phyloP scores from a whole-genome alignment of 1,139 yeast species.

The Candida tropicalis region DNA sequence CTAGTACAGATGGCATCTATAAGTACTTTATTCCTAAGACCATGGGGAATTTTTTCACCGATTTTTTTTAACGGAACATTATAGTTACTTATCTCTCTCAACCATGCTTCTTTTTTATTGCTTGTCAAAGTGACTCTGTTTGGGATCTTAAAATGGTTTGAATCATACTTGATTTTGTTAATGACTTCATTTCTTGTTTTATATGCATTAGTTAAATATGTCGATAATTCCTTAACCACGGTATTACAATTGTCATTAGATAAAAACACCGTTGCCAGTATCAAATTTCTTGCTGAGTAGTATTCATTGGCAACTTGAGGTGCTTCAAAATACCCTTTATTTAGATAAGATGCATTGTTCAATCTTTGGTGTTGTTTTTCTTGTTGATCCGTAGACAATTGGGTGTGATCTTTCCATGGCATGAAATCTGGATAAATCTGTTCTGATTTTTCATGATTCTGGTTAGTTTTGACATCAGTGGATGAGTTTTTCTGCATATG shows the following conservation, averaged over 20 bases:
- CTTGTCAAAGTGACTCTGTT: slow-evolving; percentile 90
- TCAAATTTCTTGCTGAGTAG: slow-evolving; percentile 54
- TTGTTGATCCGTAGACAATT: slow-evolving; percentile 39
- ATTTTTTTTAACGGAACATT: slow-evolving; percentile 65
- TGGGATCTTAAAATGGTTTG: slow-evolving; percentile 69
- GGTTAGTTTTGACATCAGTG: not conserved
- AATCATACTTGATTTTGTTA: slow-evolving; percentile 58
- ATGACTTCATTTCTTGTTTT: slow-evolving; percentile 62
- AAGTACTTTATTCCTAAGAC: slow-evolving; percentile 71
- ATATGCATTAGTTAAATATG: slow-evolving; percentile 63
- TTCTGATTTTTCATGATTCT: slow-evolving; percentile 4
- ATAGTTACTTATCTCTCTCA: slow-evolving; percentile 73
- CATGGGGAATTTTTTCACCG: slow-evolving; percentile 88
- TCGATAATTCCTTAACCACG: slow-evolving; percentile 46
- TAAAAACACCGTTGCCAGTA: slow-evolving; percentile 45
- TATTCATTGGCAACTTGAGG: slow-evolving; percentile 59
- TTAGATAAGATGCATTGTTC: slow-evolving; percentile 36
- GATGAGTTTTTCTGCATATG: not conserved
- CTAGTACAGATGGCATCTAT: slow-evolving; percentile 71
- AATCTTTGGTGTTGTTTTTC: slow-evolving; percentile 30
- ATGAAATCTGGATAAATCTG: slow-evolving; percentile 70
- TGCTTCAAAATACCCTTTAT: slow-evolving; percentile 53
- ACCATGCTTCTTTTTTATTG: slow-evolving; percentile 82
- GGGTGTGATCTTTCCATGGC: slow-evolving; percentile 72
- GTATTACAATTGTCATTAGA: slow-evolving; percentile 41